These are phyloP conservation scores for Phaeosphaeria sp. DNA, from an alignment of 2,329 filamentous ascomycete species.

Conservation along the genomic window DNA sequence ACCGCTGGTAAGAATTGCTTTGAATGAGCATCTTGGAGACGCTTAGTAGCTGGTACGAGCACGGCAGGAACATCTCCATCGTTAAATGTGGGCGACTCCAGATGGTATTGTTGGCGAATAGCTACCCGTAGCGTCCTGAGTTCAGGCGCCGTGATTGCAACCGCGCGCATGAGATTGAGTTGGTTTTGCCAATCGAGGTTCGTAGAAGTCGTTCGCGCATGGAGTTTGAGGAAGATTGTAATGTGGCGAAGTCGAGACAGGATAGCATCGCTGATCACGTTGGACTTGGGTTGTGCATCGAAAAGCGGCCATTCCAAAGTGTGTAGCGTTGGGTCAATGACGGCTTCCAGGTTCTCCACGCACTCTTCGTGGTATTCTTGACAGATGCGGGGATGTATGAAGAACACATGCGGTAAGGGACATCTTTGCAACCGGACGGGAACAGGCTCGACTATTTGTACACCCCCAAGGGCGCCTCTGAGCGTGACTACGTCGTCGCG, in stretches of 20 bases:
- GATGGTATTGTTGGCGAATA: background rate
- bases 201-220: background rate
- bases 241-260: background rate
- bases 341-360: background rate
- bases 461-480: background rate
- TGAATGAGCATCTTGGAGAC: background rate
- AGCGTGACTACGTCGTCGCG: background rate
- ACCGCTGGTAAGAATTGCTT: background rate
- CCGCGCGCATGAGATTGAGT: background rate
- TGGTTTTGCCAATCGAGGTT: slow-evolving; percentile 1
- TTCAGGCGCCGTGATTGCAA: background rate
- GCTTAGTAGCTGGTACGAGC: background rate
- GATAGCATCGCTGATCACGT: background rate
- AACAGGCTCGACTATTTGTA: background rate
- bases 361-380: background rate
- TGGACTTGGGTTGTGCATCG: background rate
- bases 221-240: background rate
- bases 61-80: background rate
- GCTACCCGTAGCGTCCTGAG: background rate
- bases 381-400: background rate
- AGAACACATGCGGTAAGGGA: background rate
- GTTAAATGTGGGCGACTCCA: background rate
- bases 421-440: background rate
- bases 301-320: background rate
- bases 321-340: slow-evolving; percentile 1